These are phyloP conservation scores for Exophiala sp. DNA, from an alignment of 2,329 filamentous ascomycete species.

Conservation along the genomic window DNA sequence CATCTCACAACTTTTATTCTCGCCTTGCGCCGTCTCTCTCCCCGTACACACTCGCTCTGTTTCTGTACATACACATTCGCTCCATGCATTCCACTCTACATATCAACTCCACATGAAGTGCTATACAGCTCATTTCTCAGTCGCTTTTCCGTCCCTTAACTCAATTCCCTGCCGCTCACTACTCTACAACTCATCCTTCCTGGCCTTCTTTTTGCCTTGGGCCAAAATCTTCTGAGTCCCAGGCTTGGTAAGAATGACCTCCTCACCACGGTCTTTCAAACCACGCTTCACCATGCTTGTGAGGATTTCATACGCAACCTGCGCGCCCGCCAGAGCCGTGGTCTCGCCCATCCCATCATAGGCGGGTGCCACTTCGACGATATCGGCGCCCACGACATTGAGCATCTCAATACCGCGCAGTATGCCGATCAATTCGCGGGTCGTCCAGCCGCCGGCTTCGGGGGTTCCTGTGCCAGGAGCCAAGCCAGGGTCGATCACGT, in stretches of 20 bases:
- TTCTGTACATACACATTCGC: background rate
- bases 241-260: conserved; percentile 21
- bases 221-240: conserved; percentile 9
- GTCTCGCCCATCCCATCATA: conserved; percentile 79
- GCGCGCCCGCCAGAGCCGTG: conserved; percentile 77
- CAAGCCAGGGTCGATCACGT: conserved; percentile 71
- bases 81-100: no score
- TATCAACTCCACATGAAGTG: no score
- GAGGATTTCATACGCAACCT: conserved; percentile 82
- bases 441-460: conserved; percentile 88
- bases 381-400: conserved; percentile 83
- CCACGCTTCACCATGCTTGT: conserved; percentile 55
- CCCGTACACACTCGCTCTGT: background rate
- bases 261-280: conserved; percentile 32
- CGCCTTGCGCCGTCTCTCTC: background rate
- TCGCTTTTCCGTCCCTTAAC: no score
- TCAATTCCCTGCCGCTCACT: no score
- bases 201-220: background rate
- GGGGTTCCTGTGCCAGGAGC: conserved; percentile 79
- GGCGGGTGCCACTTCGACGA: conserved; percentile 83
- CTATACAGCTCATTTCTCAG: no score
- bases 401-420: conserved; percentile 75
- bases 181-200: background rate
- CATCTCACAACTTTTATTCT: background rate
- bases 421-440: conserved; percentile 78